Base-by-base conservation (phyloP, 331 rosid genomes). In the Cydonia oblonga region DNA sequence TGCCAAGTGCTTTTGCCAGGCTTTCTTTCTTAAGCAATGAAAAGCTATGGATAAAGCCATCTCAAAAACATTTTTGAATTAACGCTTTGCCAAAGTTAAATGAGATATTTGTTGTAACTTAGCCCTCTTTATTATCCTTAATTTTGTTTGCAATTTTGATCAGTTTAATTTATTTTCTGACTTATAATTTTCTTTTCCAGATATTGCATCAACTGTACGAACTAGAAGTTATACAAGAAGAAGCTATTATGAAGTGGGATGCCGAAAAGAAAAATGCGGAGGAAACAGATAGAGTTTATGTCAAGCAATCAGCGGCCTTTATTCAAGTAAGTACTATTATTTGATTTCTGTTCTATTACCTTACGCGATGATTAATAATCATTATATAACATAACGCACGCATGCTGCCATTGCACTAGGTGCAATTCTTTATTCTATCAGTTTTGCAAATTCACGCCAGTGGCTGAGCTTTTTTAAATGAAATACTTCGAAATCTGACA, bases 211-310 rank as follows among this genome's bases (percentile, higher is more conserved):
- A 77, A 71, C 74, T 95, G 74, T 95, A 95, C 60, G 81, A 85
- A 30, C 86, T 88, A 78, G 99, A 95, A 44, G 66, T 90, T 57
- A 52, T 95, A 64, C 84, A 73, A 69, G 99, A 95, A 88, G 96
- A 91, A 33, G 99, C 99, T 35, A 80, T 95, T 87, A 77, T 91
- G 66, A 86, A 84, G 79, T 95, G 97, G 99, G 96, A 87, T 24
- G 96, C 88, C 42, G 99, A 95, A 86, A 91, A 88, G 77, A 80
- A 79, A 75, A 85, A 86, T 0, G 97, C 99, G 0, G 99, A 91
- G 18, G 99, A 91, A 68, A 59, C 84, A 0, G 99, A 95, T 78
- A 95, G 81, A 81, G 77, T 88, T 73, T 95, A 88, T 71, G 88
- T 95, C 6, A 85, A 79, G 78, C 91, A 90, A 80, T 88, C 99